Evolutionary conservation across 2,329 filamentous ascomycete genomes (phyloP).

Genomic region (Capronia epimyces): DNA sequence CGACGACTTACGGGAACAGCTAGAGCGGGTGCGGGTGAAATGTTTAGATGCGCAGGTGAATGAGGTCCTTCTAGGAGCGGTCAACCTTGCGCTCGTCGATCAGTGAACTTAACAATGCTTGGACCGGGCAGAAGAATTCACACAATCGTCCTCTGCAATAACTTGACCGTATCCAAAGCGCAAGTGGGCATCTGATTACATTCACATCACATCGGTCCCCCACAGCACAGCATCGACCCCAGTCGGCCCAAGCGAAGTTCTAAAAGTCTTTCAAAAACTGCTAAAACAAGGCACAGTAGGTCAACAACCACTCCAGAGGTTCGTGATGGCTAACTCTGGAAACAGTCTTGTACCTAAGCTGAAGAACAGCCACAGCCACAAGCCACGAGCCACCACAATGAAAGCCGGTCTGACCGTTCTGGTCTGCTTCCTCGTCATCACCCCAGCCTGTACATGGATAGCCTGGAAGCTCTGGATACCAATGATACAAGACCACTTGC

Average conservation of each 20-base stretch:
- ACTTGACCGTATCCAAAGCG: neutral
- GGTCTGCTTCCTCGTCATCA: conserved; percentile 29
- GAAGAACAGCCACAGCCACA: neutral
- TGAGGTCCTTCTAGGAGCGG: conserved; percentile 14
- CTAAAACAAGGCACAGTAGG: neutral
- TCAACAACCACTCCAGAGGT: neutral
- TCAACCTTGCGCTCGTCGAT: conserved; percentile 29
- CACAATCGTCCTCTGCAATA: neutral
- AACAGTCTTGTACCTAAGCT: neutral
- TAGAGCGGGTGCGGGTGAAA: conserved; percentile 29
- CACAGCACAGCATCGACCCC: neutral
- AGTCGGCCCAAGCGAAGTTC: neutral
- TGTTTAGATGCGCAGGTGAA: conserved; percentile 24
- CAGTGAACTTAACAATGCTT: conserved; percentile 25
- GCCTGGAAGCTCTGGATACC: conserved; percentile 27
- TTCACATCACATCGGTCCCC: neutral
- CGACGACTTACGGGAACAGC: conserved; percentile 12
- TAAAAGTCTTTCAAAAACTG: neutral
- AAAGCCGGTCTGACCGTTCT: conserved; percentile 27
- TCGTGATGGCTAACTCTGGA: neutral
- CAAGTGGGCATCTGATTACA: neutral
- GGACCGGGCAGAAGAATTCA: neutral
- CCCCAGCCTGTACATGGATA: conserved; percentile 23
- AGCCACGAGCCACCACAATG: conserved; percentile 18
- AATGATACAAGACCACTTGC: conserved; percentile 25